Percentiles rank a stretch among this genome's conserved stretches.
Conservation (phyloP, 441 rosid species). For the Mallotus japonicus region DNA sequence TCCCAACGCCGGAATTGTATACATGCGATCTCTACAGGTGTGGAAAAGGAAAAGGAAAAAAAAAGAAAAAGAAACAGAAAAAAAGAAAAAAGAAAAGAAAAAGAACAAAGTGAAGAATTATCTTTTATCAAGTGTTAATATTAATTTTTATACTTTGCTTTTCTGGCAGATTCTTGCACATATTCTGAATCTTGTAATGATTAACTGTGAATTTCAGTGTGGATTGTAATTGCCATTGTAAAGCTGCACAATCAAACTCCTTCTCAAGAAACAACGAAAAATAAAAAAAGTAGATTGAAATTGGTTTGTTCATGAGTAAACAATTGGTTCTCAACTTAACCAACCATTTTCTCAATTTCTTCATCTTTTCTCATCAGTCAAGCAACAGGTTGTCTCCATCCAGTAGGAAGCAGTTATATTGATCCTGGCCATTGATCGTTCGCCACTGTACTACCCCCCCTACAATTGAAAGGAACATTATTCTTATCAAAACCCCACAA, state of each 20-base stretch:
- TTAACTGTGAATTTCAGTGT: neutral
- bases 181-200: slow-evolving; percentile 7
- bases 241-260: neutral
- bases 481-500: neutral
- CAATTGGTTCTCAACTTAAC: neutral
- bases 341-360: too few relatives aligned
- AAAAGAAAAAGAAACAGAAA: neutral
- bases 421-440: slow-evolving; percentile 4
- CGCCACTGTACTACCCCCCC: neutral
- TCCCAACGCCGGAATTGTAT: slow-evolving; percentile 55
- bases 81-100: neutral
- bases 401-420: neutral
- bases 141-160: neutral
- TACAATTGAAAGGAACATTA: neutral
- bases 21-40: slow-evolving; percentile 44
- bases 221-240: neutral
- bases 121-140: slow-evolving; percentile 15
- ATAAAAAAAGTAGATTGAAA: neutral
- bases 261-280: neutral
- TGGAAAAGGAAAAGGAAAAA: slow-evolving; percentile 14
- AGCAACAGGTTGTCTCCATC: neutral
- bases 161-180: neutral
- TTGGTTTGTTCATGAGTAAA: neutral
- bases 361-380: too few relatives aligned
- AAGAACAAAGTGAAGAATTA: neutral